Conservation (phyloP, 2,329 filamentous ascomycete genomes). For the Penicillium sp. region DNA sequence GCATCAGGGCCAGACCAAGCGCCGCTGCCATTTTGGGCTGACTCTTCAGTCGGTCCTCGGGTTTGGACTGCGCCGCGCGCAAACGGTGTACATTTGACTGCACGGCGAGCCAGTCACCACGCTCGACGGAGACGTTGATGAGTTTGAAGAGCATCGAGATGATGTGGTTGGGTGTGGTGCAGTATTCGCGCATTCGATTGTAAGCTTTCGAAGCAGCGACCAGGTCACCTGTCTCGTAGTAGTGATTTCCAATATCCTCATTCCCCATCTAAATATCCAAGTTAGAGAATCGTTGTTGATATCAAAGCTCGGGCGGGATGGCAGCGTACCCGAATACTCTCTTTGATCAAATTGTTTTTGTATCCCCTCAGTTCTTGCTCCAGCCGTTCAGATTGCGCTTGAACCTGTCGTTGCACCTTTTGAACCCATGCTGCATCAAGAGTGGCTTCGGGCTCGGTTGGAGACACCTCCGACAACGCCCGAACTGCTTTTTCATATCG, state of each 20-base stretch:
- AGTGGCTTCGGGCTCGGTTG: constrained; percentile 60
- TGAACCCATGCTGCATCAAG: constrained; percentile 72
- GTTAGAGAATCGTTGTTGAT: background rate
- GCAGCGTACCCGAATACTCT: constrained; percentile 74
- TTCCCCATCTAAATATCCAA: constrained; percentile 69
- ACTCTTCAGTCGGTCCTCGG: constrained; percentile 53
- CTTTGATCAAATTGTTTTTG: constrained; percentile 95
- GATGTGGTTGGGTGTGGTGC: constrained; percentile 76
- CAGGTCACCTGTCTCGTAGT: constrained; percentile 71
- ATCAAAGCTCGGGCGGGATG: background rate
- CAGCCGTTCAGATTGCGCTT: constrained; percentile 65
- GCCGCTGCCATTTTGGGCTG: constrained; percentile 60
- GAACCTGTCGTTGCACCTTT: constrained; percentile 59
- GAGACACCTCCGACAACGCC: constrained; percentile 57
- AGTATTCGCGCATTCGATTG: constrained; percentile 81
- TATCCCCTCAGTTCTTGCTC: constrained; percentile 84
- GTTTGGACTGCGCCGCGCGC: constrained; percentile 48
- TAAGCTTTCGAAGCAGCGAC: constrained; percentile 69
- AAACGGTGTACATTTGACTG: constrained; percentile 55
- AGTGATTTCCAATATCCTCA: constrained; percentile 82
- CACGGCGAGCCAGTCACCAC: constrained; percentile 69
- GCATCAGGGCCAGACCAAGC: constrained; percentile 57
- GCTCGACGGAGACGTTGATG: constrained; percentile 68
- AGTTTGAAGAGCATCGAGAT: constrained; percentile 75
- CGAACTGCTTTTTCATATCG: constrained; percentile 66